These are phyloP conservation scores for Candida pseudofarinosa DNA, from an alignment of 805 yeast species.

Conservation along the genomic window DNA sequence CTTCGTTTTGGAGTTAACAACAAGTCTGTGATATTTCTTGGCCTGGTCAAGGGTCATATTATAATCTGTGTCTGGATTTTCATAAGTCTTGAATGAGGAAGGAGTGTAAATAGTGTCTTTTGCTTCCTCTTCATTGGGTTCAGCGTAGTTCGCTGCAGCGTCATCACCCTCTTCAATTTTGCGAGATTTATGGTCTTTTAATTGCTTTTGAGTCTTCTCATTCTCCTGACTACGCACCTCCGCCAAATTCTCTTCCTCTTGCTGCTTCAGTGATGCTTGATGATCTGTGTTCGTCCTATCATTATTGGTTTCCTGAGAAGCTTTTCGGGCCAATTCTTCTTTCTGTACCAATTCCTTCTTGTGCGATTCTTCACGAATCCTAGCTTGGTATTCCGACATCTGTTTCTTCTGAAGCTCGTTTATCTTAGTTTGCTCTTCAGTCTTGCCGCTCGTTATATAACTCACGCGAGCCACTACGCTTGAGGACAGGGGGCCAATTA, in stretches of 20 bases:
- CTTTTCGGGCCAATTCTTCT: background rate
- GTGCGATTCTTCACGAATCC: conserved; percentile 7
- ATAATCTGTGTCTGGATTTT: conserved; percentile 42
- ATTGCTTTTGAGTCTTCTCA: background rate
- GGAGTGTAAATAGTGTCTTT: conserved; percentile 1
- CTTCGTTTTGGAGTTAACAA: conserved; percentile 22
- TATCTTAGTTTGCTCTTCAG: conserved; percentile 1
- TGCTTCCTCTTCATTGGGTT: background rate
- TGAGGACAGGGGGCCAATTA: conserved; percentile 16
- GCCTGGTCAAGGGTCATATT: conserved; percentile 37
- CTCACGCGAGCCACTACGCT: conserved; percentile 24
- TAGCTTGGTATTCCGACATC: conserved; percentile 1
- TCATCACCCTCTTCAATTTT: background rate
- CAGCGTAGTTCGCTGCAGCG: background rate
- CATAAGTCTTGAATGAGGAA: conserved; percentile 16
- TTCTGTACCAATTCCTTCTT: conserved; percentile 6
- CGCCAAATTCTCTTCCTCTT: background rate
- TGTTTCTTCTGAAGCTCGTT: conserved; percentile 1
- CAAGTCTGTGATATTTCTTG: conserved; percentile 30
- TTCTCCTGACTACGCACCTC: background rate
- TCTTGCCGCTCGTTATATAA: conserved; percentile 10
- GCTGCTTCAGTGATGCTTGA: background rate
- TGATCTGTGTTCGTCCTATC: background rate
- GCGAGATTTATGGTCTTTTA: background rate
- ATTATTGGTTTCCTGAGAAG: background rate